Evolutionary conservation across 805 yeast species (phyloP).

Genomic region (Vanderwaltozyma verrucispora): DNA sequence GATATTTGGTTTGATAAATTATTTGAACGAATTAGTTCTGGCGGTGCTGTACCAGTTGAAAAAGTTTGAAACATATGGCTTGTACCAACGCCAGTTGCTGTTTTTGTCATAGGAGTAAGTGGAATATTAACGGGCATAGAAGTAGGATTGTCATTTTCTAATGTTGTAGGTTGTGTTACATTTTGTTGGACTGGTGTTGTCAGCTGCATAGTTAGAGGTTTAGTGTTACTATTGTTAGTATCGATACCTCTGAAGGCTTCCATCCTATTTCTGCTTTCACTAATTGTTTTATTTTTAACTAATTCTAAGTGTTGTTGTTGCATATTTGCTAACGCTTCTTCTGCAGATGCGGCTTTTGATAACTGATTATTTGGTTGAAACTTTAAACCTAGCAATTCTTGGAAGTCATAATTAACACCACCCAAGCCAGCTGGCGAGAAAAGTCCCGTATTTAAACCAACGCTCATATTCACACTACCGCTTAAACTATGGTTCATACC

Average conservation of each 20-base stretch:
- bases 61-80: not conserved
- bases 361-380: slow-evolving; percentile 4
- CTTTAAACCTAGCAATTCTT: slow-evolving; percentile 20
- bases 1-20: not conserved
- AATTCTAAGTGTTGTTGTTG: slow-evolving; percentile 22
- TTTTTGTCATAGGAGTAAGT: slow-evolving; percentile 2
- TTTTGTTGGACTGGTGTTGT: not conserved
- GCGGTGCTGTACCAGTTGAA: not conserved
- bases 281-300: slow-evolving; percentile 1
- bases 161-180: not conserved
- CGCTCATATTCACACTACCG: not conserved
- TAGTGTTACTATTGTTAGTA: not conserved
- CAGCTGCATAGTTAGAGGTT: not conserved
- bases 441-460: slow-evolving; percentile 7
- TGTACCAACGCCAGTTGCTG: not conserved
- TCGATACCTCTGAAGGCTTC: not conserved
- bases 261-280: not conserved
- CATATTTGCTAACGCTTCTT: slow-evolving; percentile 25
- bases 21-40: not conserved
- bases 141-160: no score
- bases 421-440: slow-evolving; percentile 26
- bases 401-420: slow-evolving; percentile 25
- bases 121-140: not conserved
- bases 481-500: slow-evolving; percentile 3
- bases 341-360: slow-evolving; percentile 20